Base-by-base conservation (phyloP, 2,329 filamentous ascomycete species). In the Penicillium sp. region DNA sequence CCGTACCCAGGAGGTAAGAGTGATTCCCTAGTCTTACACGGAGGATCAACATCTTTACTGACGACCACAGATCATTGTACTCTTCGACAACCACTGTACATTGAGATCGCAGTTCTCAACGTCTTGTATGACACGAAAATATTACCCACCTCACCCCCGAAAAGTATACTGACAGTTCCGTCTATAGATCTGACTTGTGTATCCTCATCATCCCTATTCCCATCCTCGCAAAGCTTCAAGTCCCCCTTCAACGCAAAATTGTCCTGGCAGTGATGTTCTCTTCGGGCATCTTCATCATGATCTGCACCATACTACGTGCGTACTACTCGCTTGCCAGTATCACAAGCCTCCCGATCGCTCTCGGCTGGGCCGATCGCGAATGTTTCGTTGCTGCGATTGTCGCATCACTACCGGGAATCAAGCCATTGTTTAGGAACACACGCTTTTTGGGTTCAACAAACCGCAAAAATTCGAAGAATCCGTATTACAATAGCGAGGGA, bases 211-310 rank as follows among this genome's bases (percentile, higher is more conserved):
- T 62, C 21, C 64, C 64, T 9, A 51, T 67, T 23, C 64, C 60
- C 5, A 58, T 67, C 18, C 59, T 66, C 36, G 18, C 57, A 16
- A 61, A 61, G 26, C 55, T 62, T 21, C 53, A 56, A 49, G 48
- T 66, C n/a, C 48, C 55, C 14, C 11, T 60, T 23, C 51, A 59
- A n/a, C 63, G 61, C 39, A 67, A 67, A 31, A 16, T 62, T 11
- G 58, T 64, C 34, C 43, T 67, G 8, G 50, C 48, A 1, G 9
- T 60, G 9, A 62, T 67, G 51, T 67, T 68, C 50, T 65, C 58
- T n/a, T 68, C 65, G 1, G 65, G 65, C 3, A 28, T 67, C 10
- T 68, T 67, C 60, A 60, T 68, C 39, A 66, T 68, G 48, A 60
- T 67, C 49, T 65, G 60, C 56, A 57, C 64, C 5, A 51, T 66